Evolutionary conservation across 139 green algal genomes (phyloP).

Genomic region (Picochlorum sp.): DNA sequence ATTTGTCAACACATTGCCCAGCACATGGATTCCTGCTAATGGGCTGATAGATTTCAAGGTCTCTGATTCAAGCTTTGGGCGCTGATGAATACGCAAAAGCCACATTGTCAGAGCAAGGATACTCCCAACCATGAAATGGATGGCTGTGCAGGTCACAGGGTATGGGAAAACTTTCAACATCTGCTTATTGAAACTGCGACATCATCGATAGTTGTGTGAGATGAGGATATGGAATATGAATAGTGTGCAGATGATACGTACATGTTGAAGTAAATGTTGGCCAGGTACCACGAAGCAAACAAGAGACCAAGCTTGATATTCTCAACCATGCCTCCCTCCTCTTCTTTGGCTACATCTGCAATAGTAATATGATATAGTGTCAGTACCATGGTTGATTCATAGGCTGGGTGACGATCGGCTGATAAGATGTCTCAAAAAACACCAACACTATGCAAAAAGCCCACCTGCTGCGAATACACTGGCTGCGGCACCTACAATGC

Average conservation of each 20-base stretch:
- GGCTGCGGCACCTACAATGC: too few relatives aligned
- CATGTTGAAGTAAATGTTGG: slow-evolving; percentile 99
- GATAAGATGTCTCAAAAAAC: too few relatives aligned
- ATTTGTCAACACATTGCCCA: slow-evolving; percentile 98
- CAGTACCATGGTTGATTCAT: too few relatives aligned
- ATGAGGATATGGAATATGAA: too few relatives aligned
- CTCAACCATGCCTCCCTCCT: neutral
- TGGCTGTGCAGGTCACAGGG: slow-evolving; percentile 79
- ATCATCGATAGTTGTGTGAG: slow-evolving; percentile 17
- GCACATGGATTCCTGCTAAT: slow-evolving; percentile 86
- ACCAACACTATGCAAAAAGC: too few relatives aligned
- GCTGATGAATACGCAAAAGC: slow-evolving; percentile 54
- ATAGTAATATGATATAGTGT: too few relatives aligned
- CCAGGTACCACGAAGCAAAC: slow-evolving; percentile 89
- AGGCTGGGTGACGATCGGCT: too few relatives aligned
- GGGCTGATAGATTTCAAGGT: slow-evolving; percentile 68
- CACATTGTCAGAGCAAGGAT: slow-evolving; percentile 61
- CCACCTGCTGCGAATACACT: too few relatives aligned
- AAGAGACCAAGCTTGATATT: slow-evolving; percentile 28
- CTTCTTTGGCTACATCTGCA: neutral
- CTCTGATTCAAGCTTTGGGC: neutral
- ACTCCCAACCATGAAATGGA: slow-evolving; percentile 76
- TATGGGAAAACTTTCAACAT: slow-evolving; percentile 80
- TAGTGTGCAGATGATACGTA: slow-evolving; percentile 31
- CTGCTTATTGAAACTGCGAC: slow-evolving; percentile 79